These are phyloP conservation scores for Nissolia schottii DNA, from an alignment of 306 rosid genomes.

Conservation along the genomic window DNA sequence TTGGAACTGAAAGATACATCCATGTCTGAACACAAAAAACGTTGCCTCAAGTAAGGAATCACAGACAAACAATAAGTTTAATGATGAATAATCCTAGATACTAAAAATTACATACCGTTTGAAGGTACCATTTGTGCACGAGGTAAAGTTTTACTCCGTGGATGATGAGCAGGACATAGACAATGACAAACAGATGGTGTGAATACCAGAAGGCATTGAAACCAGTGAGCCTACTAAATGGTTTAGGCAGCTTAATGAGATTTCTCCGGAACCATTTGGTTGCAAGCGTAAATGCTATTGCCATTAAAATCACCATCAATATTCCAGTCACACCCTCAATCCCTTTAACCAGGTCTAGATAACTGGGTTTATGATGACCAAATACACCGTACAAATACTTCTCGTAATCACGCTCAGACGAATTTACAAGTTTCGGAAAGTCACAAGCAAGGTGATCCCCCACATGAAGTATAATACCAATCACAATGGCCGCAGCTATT, in stretches of 20 bases:
- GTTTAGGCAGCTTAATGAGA: conserved; percentile 84
- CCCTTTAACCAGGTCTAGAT: conserved; percentile 55
- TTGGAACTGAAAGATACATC: conserved; percentile 89
- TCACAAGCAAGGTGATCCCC: conserved; percentile 97
- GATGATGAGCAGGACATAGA: conserved; percentile 71
- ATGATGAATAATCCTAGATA: neutral
- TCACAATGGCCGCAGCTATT: conserved; percentile 81
- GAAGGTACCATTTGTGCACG: conserved; percentile 61
- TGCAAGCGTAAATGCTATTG: conserved; percentile 84
- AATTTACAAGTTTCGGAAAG: conserved; percentile 60
- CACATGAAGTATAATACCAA: conserved; percentile 81
- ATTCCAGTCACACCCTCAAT: conserved; percentile 85
- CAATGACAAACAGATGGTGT: conserved; percentile 92
- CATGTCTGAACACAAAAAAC: conserved; percentile 69
- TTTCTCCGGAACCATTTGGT: conserved; percentile 88
- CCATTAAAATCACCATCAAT: conserved; percentile 73
- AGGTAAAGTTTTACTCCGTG: conserved; percentile 76
- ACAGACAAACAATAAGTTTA: neutral
- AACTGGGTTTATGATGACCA: conserved; percentile 60
- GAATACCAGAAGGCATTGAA: conserved; percentile 99
- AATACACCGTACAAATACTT: conserved; percentile 43
- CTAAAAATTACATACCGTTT: conserved; percentile 58
- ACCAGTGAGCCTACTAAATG: conserved; percentile 87
- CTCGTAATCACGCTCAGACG: conserved; percentile 31
- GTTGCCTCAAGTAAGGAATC: conserved; percentile 15